Conservation (phyloP, 176 grass and related monocot species). For the Ampelocalamus luodianensis region DNA sequence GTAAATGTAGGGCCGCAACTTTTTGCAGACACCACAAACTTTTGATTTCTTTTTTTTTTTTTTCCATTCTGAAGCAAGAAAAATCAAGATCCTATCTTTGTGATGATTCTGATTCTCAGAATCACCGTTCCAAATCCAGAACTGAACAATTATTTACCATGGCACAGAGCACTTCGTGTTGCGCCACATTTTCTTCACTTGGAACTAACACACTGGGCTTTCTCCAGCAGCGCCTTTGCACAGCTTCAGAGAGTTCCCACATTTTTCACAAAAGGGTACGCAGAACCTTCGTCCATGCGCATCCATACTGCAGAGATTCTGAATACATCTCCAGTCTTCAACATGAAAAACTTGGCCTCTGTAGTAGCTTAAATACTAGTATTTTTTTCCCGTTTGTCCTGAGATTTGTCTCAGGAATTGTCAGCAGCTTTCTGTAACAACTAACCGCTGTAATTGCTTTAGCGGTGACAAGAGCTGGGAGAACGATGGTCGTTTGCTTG, state of each 20-base stretch:
- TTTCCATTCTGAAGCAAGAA: slow-evolving; percentile 27
- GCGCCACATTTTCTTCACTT: slow-evolving; percentile 54
- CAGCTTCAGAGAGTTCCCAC: slow-evolving; percentile 46
- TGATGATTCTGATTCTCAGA: slow-evolving; percentile 55
- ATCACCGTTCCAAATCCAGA: slow-evolving; percentile 46
- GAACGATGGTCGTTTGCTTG: slow-evolving; percentile 84
- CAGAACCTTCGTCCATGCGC: slow-evolving; percentile 57
- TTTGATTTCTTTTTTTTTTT: slow-evolving; percentile 9
- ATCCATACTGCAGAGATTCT: slow-evolving; percentile 52
- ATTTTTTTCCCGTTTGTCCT: slow-evolving; percentile 4
- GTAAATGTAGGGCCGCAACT: slow-evolving; percentile 43
- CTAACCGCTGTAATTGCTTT: slow-evolving; percentile 74
- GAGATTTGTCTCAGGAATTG: slow-evolving; percentile 39
- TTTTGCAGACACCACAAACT: slow-evolving; percentile 41
- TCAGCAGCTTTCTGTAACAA: slow-evolving; percentile 53
- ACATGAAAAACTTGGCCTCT: slow-evolving; percentile 47
- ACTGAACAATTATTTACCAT: slow-evolving; percentile 70
- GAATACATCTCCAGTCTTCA: slow-evolving; percentile 49
- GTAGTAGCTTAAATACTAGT: slow-evolving; percentile 42
- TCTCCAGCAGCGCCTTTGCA: slow-evolving; percentile 52
- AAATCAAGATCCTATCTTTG: slow-evolving; percentile 52
- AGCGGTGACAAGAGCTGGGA: slow-evolving; percentile 76
- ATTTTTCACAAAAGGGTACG: slow-evolving; percentile 54
- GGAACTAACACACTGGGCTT: slow-evolving; percentile 49
- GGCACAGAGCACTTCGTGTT: slow-evolving; percentile 59